A percentile compares a stretch with the other conserved stretches of the same genome.
Conservation (phyloP, 2,329 filamentous ascomycete species). For the Coniochaeta pulveracea region DNA sequence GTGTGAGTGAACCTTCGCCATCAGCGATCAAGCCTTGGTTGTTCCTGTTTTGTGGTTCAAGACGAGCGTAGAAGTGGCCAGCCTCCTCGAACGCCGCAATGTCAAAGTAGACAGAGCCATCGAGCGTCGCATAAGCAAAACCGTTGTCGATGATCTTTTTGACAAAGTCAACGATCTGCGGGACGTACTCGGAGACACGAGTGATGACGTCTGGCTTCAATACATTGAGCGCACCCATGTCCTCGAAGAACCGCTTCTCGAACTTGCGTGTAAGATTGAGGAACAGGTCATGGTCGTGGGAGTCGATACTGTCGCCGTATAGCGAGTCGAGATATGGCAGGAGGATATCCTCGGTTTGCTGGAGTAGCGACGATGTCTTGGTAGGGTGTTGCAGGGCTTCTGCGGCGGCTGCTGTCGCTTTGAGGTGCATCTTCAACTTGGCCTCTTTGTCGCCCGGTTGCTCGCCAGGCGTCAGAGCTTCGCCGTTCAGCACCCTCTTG, state of each 20-base stretch:
- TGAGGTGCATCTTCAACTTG: conserved; percentile 84
- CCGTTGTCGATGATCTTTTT: conserved; percentile 73
- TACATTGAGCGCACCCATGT: conserved; percentile 81
- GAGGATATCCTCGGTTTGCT: conserved; percentile 53
- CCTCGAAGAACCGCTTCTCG: conserved; percentile 77
- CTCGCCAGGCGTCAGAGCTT: conserved; percentile 42
- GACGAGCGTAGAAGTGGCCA: conserved; percentile 74
- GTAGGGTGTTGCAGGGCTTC: conserved; percentile 28
- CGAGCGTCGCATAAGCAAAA: conserved; percentile 63
- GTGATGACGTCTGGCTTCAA: conserved; percentile 72
- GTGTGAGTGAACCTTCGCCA: conserved; percentile 73
- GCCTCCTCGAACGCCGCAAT: conserved; percentile 75
- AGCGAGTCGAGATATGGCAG: conserved; percentile 71
- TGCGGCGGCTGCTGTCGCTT: conserved; percentile 43
- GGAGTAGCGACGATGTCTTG: conserved; percentile 28
- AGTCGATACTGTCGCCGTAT: conserved; percentile 51
- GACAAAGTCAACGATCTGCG: conserved; percentile 78
- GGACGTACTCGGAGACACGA: conserved; percentile 84
- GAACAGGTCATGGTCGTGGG: conserved; percentile 61
- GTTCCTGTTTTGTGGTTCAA: conserved; percentile 76
- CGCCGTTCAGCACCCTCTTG: conserved; percentile 40
- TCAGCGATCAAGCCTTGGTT: conserved; percentile 78
- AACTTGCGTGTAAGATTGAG: conserved; percentile 77
- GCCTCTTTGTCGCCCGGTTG: conserved; percentile 67
- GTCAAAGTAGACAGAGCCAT: conserved; percentile 91